A percentile compares a stretch with the other conserved stretches of the same genome.
Conservation (phyloP, 306 rosid genomes). For the Medicago ruthenica region DNA sequence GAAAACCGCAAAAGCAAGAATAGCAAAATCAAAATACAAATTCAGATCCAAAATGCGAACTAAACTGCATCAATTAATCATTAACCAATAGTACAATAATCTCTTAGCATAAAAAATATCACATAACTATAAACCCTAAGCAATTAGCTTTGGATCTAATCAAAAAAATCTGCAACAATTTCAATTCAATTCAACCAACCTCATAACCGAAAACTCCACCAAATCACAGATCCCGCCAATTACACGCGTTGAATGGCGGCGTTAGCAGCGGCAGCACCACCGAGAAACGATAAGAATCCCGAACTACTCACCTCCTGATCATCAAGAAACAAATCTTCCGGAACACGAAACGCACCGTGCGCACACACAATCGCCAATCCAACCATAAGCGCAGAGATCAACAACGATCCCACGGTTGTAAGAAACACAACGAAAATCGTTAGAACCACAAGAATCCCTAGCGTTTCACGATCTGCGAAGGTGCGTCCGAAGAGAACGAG, state of each 20-base stretch:
- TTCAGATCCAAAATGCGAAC: conserved; percentile 35
- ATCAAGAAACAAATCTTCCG: conserved; percentile 91
- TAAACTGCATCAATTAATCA: conserved; percentile 34
- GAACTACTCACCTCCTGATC: conserved; percentile 77
- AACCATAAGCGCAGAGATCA: conserved; percentile 76
- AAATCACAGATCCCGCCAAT: conserved; percentile 36
- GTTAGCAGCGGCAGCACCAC: conserved; percentile 74
- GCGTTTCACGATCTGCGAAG: conserved; percentile 80
- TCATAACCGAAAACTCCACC: conserved; percentile 33
- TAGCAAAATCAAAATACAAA: conserved; percentile 1
- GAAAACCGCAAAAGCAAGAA: conserved; percentile 12
- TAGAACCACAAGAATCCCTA: conserved; percentile 60
- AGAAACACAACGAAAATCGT: conserved; percentile 79
- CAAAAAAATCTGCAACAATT: conserved; percentile 42
- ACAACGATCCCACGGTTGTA: conserved; percentile 90
- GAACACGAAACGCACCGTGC: conserved; percentile 89
- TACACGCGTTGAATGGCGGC: conserved; percentile 74
- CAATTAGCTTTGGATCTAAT: conserved; percentile 49
- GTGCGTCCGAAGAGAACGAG: conserved; percentile 75
- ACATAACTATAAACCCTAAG: conserved; percentile 46
- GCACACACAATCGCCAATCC: conserved; percentile 73
- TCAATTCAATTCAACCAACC: conserved; percentile 53
- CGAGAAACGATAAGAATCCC: conserved; percentile 89
- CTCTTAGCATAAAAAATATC: conserved; percentile 1
- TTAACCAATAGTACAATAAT: conserved; percentile 28